Base-by-base conservation (phyloP, 1,139 yeast genomes). In the Casaregolazyma suthepensis region DNA sequence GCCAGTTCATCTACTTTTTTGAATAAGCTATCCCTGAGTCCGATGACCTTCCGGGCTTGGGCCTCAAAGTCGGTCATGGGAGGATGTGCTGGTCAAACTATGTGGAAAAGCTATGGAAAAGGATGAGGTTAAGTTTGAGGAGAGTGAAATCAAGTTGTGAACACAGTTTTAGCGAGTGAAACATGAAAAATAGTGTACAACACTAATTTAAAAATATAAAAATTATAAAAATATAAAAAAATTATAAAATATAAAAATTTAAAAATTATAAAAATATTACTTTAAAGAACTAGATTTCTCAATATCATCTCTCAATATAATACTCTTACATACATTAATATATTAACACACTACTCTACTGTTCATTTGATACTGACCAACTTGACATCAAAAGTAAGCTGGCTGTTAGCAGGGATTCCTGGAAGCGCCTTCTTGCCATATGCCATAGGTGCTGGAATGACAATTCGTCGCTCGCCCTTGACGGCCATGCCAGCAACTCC, bases 401-500 rank as follows among this genome's bases (percentile, higher is more conserved):
- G 96, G 57, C 96, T 87, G 83, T 91, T 91, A 65, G 96, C 87
- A 67, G 99, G 99, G 66, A 93, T 88, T 60, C 98, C 99, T 66
- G 99, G 98, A 62, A 93, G 79, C 59, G 87, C 82, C 77, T 88
- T 87, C 68, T 87, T 86, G 60, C 99, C 99, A 75, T 93, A 93
- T 55, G 96, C 99, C 84, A 88, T 87, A 69, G 93, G 82, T 56
- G 99, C 85, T 63, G 99, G 99, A 63, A 94, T 88, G 59, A 89
- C 80, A 61, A 94, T 90, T 78, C 99, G 85, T 80, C 99, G 90
- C 80, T 94, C 99, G 69, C 99, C 99, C 66, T 96, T 96, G 69
- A 89, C 96, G 58, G 96, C 83, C 98, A 94, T 91, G 71, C 99
- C 99, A 55, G 91, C 89, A 65, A 93, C 95, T 78, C 99, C 99